Evolutionary conservation across 306 rosid genomes (phyloP).

Genomic region (Sindora glabra): DNA sequence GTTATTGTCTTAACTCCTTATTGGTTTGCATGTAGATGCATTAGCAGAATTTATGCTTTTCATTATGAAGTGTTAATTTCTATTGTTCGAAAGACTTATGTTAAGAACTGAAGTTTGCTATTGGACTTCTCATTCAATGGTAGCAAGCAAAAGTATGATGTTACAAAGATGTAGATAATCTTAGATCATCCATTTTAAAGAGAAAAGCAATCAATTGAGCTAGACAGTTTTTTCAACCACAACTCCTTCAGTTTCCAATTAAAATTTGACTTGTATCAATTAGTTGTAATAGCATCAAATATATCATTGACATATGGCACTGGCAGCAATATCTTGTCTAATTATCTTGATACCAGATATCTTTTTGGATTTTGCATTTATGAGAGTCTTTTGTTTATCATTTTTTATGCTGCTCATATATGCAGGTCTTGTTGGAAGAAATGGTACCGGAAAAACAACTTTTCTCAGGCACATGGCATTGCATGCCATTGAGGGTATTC

Average conservation of each 20-base stretch:
- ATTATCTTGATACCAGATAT: neutral
- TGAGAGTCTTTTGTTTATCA: neutral
- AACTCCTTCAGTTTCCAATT: too few relatives aligned
- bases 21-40: neutral
- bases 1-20: neutral
- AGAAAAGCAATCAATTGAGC: neutral
- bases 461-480: constrained; percentile 94
- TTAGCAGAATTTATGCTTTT: neutral
- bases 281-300: neutral
- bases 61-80: neutral
- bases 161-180: neutral
- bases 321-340: neutral
- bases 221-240: neutral
- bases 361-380: neutral
- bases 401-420: neutral
- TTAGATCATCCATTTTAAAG: neutral
- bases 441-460: constrained; percentile 95
- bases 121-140: neutral
- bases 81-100: neutral
- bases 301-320: neutral
- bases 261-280: neutral
- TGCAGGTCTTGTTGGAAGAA: constrained; percentile 93
- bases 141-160: neutral
- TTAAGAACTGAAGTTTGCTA: neutral
- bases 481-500: constrained; percentile 99